phyloP scores from a whole-genome alignment of 352 stramenopile genomes.

The Globisporangium recalcitrans region DNA sequence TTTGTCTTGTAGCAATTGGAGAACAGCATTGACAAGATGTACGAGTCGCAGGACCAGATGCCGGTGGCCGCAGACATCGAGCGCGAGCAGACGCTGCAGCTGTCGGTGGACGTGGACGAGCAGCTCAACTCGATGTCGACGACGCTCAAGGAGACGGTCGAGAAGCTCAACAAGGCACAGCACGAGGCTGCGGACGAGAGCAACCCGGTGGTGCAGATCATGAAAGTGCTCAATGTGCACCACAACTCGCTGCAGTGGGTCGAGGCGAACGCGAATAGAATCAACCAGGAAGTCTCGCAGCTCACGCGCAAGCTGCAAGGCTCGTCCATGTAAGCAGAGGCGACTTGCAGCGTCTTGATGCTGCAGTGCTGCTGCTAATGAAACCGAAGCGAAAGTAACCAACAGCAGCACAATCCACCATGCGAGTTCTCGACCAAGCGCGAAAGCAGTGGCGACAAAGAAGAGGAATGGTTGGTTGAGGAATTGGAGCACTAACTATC shows the following conservation, averaged over 20 bases:
- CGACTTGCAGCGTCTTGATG: not conserved
- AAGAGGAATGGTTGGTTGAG: not conserved
- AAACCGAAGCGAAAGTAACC: not conserved
- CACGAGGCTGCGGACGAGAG: constrained; percentile 61
- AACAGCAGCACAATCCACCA: not conserved
- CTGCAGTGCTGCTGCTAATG: not conserved
- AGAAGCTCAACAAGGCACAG: constrained; percentile 83
- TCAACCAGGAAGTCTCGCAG: constrained; percentile 63
- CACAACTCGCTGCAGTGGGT: constrained; percentile 87
- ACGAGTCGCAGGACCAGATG: constrained; percentile 82
- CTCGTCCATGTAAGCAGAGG: constrained; percentile 40
- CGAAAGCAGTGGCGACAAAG: not conserved
- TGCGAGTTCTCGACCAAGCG: not conserved
- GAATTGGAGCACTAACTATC: not conserved
- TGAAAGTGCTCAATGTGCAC: constrained; percentile 88
- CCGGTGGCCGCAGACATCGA: constrained; percentile 81
- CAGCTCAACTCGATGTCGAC: constrained; percentile 86
- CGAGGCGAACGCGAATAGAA: constrained; percentile 60
- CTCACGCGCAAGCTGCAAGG: constrained; percentile 66
- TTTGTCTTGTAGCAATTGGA: constrained; percentile 61
- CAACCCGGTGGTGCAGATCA: constrained; percentile 84
- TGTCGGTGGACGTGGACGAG: constrained; percentile 83
- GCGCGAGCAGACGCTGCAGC: constrained; percentile 80
- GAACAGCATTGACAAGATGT: constrained; percentile 88
- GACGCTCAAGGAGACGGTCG: constrained; percentile 83